Evolutionary conservation across 768 basidiomycete species (phyloP).

Genomic region (Sutorius australiensis): DNA sequence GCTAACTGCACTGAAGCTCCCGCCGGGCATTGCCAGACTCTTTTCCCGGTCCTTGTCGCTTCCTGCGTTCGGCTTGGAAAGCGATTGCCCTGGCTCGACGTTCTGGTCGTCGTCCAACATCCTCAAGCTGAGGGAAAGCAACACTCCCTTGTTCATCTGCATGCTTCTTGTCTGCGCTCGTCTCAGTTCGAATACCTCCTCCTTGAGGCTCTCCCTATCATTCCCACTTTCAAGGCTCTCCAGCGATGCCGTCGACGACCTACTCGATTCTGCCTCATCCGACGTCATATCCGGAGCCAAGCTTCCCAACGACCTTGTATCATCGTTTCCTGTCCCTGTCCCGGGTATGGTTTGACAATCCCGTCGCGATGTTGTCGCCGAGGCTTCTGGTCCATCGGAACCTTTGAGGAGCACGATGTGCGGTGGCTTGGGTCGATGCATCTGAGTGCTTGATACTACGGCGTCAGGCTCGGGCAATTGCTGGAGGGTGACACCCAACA

Average conservation of each 20-base stretch:
- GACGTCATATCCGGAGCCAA: slow-evolving; percentile 24
- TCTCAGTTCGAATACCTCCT: slow-evolving; percentile 42
- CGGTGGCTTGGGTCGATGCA: background rate
- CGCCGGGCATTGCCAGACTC: slow-evolving; percentile 29
- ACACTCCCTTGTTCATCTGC: slow-evolving; percentile 45
- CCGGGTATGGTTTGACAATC: background rate
- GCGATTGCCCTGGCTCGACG: background rate
- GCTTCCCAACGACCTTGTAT: slow-evolving; percentile 17
- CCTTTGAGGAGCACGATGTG: background rate
- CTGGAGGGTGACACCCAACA: slow-evolving; percentile 12
- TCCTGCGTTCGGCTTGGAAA: background rate
- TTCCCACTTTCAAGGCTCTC: slow-evolving; percentile 17
- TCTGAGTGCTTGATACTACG: background rate
- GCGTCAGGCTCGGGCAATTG: slow-evolving; percentile 11
- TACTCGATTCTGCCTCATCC: slow-evolving; percentile 21
- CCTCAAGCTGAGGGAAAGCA: slow-evolving; percentile 33
- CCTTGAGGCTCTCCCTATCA: slow-evolving; percentile 19
- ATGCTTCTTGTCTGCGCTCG: slow-evolving; percentile 48
- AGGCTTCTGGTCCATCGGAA: background rate
- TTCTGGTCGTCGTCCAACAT: slow-evolving; percentile 1
- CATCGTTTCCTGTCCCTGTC: slow-evolving; percentile 12
- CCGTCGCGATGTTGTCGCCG: background rate
- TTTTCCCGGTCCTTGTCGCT: slow-evolving; percentile 15
- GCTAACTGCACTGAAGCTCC: slow-evolving; percentile 39
- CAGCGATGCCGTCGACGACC: slow-evolving; percentile 24